Evolutionary conservation across 2,329 filamentous ascomycete species (phyloP).

Genomic region (Chaetomium sp.): DNA sequence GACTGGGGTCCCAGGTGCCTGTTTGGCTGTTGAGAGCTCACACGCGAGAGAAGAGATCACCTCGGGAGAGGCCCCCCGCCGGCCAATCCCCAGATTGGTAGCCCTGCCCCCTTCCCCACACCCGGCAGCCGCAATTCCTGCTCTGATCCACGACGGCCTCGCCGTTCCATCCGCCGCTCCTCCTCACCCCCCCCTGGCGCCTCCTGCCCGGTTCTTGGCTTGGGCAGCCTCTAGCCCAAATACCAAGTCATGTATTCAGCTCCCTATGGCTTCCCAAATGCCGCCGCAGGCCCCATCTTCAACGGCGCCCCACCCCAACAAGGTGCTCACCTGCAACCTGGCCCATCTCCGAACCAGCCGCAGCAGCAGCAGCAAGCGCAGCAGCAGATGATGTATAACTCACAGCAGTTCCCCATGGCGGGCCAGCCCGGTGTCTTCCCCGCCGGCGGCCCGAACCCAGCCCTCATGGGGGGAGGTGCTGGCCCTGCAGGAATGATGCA

Average conservation of each 20-base stretch:
- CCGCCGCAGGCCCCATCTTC: conserved; percentile 55
- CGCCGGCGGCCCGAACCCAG: conserved; percentile 52
- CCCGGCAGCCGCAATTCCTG: conserved; percentile 36
- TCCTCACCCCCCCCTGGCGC: conserved; percentile 23
- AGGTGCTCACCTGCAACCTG: conserved; percentile 52
- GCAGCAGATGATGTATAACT: conserved; percentile 59
- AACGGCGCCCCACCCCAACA: conserved; percentile 53
- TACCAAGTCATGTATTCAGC: conserved; percentile 55
- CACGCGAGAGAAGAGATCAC: conserved; percentile 14
- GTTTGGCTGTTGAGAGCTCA: conserved; percentile 6
- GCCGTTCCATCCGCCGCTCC: conserved; percentile 28
- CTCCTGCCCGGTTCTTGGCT: conserved; percentile 33
- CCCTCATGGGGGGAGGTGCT: conserved; percentile 58
- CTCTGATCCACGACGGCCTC: conserved; percentile 35
- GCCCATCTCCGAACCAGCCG: conserved; percentile 45
- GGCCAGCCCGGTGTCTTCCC: conserved; percentile 52
- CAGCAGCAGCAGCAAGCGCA: conserved; percentile 41
- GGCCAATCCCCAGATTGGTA: conserved; percentile 36
- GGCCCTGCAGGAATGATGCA: conserved; percentile 65
- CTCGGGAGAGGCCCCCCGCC: conserved; percentile 25
- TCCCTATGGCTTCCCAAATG: conserved; percentile 58
- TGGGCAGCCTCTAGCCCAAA: conserved; percentile 29
- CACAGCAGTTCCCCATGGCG: conserved; percentile 59
- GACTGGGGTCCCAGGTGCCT: conserved; percentile 29
- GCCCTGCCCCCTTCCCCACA: conserved; percentile 35